These are phyloP conservation scores for Corylus americana DNA, from an alignment of 306 rosid species.

Conservation along the genomic window DNA sequence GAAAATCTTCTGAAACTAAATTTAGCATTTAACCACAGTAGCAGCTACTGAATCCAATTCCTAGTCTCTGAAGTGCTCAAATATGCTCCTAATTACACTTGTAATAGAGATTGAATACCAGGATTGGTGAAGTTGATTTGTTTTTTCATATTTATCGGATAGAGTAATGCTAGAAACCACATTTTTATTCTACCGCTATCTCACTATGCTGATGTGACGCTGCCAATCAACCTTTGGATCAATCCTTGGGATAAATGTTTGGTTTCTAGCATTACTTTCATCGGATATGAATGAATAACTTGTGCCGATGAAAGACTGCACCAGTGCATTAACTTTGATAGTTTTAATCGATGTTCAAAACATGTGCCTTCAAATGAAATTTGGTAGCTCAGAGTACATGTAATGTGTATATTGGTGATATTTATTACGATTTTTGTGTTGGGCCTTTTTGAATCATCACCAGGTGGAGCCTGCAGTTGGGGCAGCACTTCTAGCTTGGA, in stretches of 20 bases:
- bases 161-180: no score
- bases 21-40: background rate
- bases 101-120: background rate
- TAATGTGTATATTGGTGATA: background rate
- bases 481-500: slow-evolving; percentile 91
- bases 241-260: no score
- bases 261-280: no score
- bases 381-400: background rate
- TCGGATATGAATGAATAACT: background rate
- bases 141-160: background rate
- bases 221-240: no score
- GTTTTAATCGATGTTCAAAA: background rate
- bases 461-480: slow-evolving; percentile 97
- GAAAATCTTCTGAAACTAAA: background rate
- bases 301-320: background rate
- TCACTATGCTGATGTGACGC: no score
- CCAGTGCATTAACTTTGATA: background rate
- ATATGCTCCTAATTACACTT: background rate
- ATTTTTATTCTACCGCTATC: no score
- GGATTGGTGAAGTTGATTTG: background rate
- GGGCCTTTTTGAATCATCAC: background rate
- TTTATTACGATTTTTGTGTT: background rate
- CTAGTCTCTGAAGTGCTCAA: background rate
- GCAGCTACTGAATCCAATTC: no score
- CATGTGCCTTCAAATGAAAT: background rate